Evolutionary conservation across 805 yeast species (phyloP), one percentile per base, ranked within the genome.

Genomic region (Jamesozyma lodderae): DNA sequence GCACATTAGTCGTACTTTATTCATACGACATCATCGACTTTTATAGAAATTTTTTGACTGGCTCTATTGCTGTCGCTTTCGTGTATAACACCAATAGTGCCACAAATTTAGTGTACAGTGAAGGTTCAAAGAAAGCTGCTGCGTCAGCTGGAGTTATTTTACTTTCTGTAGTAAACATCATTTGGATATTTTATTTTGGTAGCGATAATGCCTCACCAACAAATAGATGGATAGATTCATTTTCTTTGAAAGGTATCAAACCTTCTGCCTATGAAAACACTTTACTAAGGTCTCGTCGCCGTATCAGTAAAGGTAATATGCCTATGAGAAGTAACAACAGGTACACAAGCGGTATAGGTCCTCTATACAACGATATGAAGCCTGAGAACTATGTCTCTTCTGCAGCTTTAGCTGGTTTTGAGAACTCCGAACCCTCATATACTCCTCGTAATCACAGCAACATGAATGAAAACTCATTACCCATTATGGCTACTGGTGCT

Each of bases 61-160:
- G 60, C 6, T 57, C 63, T 4, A 51, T 60, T 31, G 72, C 85
- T 2, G 68, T 86, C 18, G 92, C 95, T 1, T 79, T 85, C 42
- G 69, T 88, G 14, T 92, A 88, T 64, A 77, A 84, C 31, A 77
- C 96, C 17, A 88, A 87, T 66, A 75, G 88, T 36, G 76, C 88
- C 15, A 88, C 86, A 49, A 74, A 72, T 48, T 69, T 88, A 48
- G 82, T 92, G 22, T 92, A 90, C 65, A 62, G 75, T 19, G 61
- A 65, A 18, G 71, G 73, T 15, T 68, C 92, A 0, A 73, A 80
- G 13, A 69, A 73, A 43, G 82, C 83, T 36, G 94, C 96, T 19
- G 88, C 94, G 6, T 83, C 94, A 3, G 96, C 97, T 0, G 97
- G 98, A 6, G 81, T 84, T 47, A 83, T 90, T 40, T 66, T 90